phyloP scores from a whole-genome alignment of 129 eudicot genomes.

The Glebionis coronaria region DNA sequence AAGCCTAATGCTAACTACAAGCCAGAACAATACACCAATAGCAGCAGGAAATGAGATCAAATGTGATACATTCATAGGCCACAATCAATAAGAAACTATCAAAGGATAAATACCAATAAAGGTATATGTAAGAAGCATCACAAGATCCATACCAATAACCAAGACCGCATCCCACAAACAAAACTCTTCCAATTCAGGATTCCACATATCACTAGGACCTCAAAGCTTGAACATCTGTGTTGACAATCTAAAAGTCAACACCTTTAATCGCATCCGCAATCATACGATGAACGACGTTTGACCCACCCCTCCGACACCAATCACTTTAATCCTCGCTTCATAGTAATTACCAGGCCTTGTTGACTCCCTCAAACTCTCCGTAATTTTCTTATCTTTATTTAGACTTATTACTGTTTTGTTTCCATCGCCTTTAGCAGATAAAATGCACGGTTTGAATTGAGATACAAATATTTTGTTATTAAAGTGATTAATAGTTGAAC shows the following conservation, averaged over 20 bases:
- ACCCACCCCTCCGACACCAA: constrained; percentile 99
- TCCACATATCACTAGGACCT: too few relatives aligned
- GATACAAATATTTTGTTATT: constrained; percentile 57
- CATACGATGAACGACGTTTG: constrained; percentile 96
- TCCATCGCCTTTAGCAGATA: constrained; percentile 72
- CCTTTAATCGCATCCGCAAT: constrained; percentile 83
- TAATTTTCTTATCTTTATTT: constrained; percentile 37
- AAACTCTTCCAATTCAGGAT: too few relatives aligned
- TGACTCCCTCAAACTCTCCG: constrained; percentile 44
- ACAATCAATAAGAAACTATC: too few relatives aligned
- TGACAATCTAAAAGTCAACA: constrained; percentile 91
- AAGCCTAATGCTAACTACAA: too few relatives aligned
- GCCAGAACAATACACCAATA: too few relatives aligned
- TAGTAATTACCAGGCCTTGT: constrained; percentile 39
- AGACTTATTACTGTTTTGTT: constrained; percentile 41
- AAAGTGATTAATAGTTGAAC: constrained; percentile 55
- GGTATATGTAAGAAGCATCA: too few relatives aligned
- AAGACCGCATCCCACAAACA: too few relatives aligned
- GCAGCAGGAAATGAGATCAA: too few relatives aligned
- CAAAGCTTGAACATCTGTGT: constrained; percentile 91
- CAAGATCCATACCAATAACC: too few relatives aligned
- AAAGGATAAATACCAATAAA: too few relatives aligned
- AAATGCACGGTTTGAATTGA: constrained; percentile 55
- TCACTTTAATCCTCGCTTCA: constrained; percentile 84
- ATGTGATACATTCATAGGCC: too few relatives aligned